Base-by-base conservation (phyloP, 2,329 filamentous ascomycete genomes). In the Myriangium duriaei region DNA sequence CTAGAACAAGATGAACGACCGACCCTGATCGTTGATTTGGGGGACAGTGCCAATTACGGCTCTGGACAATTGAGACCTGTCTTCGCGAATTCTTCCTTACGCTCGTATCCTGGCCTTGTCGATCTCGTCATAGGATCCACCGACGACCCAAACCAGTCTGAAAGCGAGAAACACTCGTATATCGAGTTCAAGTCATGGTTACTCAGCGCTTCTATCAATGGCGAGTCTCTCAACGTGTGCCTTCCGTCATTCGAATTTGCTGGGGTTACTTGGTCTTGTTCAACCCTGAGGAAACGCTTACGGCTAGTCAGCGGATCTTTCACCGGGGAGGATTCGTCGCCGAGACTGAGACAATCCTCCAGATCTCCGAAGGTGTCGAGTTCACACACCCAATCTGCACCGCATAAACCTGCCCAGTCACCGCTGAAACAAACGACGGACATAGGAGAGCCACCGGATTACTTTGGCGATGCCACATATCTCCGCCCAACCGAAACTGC, bases 1-100 rank as follows among this genome's bases (percentile, higher is more conserved):
- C 58, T 91, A 29, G 81, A 88, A 51, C 72, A 81, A 47, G 83
- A 91, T 53, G 73, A 79, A 34, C 67, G 83, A 32, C 83, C 81
- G 2, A 82, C 79, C 0, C 84, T 88, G 49, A 69, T 88, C 30
- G 65, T 88, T 21, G 81, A 88, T 49, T 59, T 82, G 35, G 63
- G 65, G 5, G 73, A 79, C 49, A 56, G 65, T 1, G 55, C 60
- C n/a, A 78, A 76, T 47, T 67, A 64, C 32, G 61, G 59, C 14
- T 61, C 68, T 1, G 67, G 68, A 0, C 64, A 65, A 2, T 56
- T 87, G 26, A 67, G 71, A 18, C 67, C 83, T 5, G 48, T 83
- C 0, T 87, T 81, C 53, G 70, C 72, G 18, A 91, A 88, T 52
- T 64, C 69, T 7, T 71, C 79, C 3, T 60, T 88, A 37, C 72